Evolutionary conservation across 257 asterid genomes (phyloP).

Genomic region (Capsicum chinense): DNA sequence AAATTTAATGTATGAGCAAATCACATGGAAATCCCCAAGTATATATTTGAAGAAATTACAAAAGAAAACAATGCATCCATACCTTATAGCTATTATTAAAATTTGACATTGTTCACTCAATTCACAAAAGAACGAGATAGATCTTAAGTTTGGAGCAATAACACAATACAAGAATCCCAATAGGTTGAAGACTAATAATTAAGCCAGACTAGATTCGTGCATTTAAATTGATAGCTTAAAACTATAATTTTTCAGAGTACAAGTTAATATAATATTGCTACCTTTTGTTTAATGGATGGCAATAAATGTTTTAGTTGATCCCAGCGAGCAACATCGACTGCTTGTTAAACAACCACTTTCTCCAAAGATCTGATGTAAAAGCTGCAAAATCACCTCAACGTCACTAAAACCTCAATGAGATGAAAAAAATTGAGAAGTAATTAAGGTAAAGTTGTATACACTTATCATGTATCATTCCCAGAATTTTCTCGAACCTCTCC

Average conservation of each 20-base stretch:
- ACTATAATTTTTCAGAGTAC: not conserved
- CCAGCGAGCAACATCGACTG: conserved; percentile 76
- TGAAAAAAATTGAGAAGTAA: not conserved
- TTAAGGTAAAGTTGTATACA: conserved; percentile 49
- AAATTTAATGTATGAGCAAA: not conserved
- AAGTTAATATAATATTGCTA: conserved; percentile 30
- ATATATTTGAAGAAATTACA: conserved; percentile 2
- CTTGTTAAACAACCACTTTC: conserved; percentile 74
- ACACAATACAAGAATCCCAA: conserved; percentile 15
- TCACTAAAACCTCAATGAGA: conserved; percentile 22
- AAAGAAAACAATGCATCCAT: not conserved
- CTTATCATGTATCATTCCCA: conserved; percentile 85
- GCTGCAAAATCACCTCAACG: conserved; percentile 53
- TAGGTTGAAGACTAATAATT: not conserved
- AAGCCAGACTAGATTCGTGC: not conserved
- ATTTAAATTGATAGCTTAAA: not conserved
- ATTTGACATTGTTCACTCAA: not conserved
- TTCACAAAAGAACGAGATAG: not conserved
- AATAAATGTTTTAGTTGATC: conserved; percentile 63
- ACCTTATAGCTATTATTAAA: not conserved
- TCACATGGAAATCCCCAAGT: not conserved
- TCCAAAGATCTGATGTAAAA: conserved; percentile 73
- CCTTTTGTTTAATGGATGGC: conserved; percentile 86
- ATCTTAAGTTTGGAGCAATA: not conserved
- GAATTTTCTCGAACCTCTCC: conserved; percentile 78